These are phyloP conservation scores for Clitopilus passeckerianus DNA, from an alignment of 768 basidiomycete species.

Conservation along the genomic window DNA sequence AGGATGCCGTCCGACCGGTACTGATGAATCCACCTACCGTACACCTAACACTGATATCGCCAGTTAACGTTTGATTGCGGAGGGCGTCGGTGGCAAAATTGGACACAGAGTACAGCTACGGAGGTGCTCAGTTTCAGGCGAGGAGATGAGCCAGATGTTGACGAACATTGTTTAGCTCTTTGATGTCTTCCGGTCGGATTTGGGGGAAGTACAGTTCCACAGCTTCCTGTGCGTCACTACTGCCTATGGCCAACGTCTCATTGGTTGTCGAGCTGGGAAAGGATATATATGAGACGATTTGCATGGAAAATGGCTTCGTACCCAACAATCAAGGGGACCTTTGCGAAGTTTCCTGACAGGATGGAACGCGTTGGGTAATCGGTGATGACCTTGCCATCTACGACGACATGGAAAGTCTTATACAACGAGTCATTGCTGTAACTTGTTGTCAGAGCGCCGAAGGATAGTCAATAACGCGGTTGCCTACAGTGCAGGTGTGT, in stretches of 20 bases:
- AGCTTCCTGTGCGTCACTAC: slow-evolving; percentile 23
- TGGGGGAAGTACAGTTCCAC: slow-evolving; percentile 40
- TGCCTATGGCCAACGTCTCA: slow-evolving; percentile 45
- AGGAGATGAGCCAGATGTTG: neutral
- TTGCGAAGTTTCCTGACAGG: slow-evolving; percentile 35
- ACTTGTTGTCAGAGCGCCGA: neutral
- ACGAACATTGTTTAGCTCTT: slow-evolving; percentile 27
- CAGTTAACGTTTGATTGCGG: slow-evolving; percentile 40
- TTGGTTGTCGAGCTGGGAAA: slow-evolving; percentile 48
- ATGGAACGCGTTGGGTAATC: slow-evolving; percentile 45
- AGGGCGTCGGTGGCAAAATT: slow-evolving; percentile 38
- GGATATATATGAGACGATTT: neutral
- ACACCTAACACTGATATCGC: slow-evolving; percentile 45
- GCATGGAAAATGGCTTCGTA: slow-evolving; percentile 17
- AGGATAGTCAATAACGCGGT: neutral
- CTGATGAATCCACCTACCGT: slow-evolving; percentile 35
- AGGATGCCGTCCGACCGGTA: neutral
- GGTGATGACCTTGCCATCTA: slow-evolving; percentile 48
- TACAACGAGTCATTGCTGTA: slow-evolving; percentile 32
- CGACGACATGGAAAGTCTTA: slow-evolving; percentile 43
- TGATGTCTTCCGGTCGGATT: slow-evolving; percentile 32
- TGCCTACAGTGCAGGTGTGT: slow-evolving; percentile 32
- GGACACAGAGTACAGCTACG: slow-evolving; percentile 34
- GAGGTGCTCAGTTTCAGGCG: neutral
- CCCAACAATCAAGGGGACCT: slow-evolving; percentile 57